Evolutionary conservation across 129 eudicot species (phyloP).

Genomic region (Tanacetum coccineum): DNA sequence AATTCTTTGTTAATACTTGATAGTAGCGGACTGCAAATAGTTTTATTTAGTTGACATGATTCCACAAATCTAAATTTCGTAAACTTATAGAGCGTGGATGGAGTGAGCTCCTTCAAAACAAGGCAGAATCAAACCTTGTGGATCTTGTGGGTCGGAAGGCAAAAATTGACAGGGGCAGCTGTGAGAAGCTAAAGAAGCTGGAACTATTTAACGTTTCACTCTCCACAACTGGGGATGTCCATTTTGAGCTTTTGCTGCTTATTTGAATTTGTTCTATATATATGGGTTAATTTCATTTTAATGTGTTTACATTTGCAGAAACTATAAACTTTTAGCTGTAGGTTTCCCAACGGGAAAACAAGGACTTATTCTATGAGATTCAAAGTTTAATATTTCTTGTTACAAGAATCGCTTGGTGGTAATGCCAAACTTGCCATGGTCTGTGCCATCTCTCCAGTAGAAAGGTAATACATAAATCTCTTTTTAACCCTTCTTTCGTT

Average conservation of each 20-base stretch:
- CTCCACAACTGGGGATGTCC: slow-evolving; percentile 91
- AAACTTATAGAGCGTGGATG: slow-evolving; percentile 62
- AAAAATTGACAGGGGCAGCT: slow-evolving; percentile 94
- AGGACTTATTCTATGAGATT: slow-evolving; percentile 91
- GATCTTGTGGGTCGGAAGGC: slow-evolving; percentile 99
- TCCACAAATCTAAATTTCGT: slow-evolving; percentile 7
- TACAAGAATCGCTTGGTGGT: slow-evolving; percentile 98
- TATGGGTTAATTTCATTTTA: slow-evolving; percentile 5
- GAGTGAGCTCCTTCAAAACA: slow-evolving; percentile 72
- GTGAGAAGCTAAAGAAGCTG: slow-evolving; percentile 98
- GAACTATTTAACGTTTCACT: slow-evolving; percentile 96
- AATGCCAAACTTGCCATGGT: slow-evolving; percentile 96
- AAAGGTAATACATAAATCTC: slow-evolving; percentile 43
- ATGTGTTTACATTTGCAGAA: slow-evolving; percentile 40
- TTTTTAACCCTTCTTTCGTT: neutral
- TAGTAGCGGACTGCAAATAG: neutral
- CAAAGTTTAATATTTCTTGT: slow-evolving; percentile 83
- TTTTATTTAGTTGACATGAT: neutral
- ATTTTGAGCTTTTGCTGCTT: neutral
- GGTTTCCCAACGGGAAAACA: slow-evolving; percentile 95
- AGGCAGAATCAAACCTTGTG: slow-evolving; percentile 93
- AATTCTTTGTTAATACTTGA: slow-evolving; percentile 4
- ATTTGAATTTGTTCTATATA: neutral
- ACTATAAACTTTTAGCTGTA: slow-evolving; percentile 90
- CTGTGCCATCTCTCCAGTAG: slow-evolving; percentile 93